A percentile compares a stretch with the other conserved stretches of the same genome.
These are phyloP conservation scores for Clavariopsis aquatica DNA, from an alignment of 495 filamentous ascomycete genomes.

Conservation along the genomic window DNA sequence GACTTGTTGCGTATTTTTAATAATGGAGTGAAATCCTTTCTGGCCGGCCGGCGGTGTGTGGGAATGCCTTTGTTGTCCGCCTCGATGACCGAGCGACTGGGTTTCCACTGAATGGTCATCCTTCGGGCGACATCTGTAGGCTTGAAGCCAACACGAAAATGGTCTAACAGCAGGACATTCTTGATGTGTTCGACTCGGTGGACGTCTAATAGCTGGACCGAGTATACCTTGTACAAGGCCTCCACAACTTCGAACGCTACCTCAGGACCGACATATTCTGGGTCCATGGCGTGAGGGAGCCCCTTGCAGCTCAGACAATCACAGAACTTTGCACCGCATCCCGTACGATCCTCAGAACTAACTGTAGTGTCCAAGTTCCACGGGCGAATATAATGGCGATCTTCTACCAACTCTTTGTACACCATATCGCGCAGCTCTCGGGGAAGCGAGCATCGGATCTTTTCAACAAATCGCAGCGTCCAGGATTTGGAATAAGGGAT, in stretches of 20 bases:
- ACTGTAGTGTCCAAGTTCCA: not conserved
- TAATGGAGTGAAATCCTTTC: not conserved
- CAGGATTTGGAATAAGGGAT: not conserved
- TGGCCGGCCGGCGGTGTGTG: not conserved
- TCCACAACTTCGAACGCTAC: constrained; percentile 3
- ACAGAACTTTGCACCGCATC: not conserved
- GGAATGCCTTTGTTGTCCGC: not conserved
- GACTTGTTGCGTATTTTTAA: not conserved
- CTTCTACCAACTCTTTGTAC: not conserved
- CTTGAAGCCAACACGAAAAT: constrained; percentile 1
- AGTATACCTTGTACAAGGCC: not conserved
- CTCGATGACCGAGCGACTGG: not conserved
- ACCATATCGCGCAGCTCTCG: constrained; percentile 3
- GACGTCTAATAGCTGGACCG: not conserved
- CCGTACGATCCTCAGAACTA: not conserved
- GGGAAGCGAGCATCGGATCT: not conserved
- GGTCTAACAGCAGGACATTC: not conserved
- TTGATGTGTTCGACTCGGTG: not conserved
- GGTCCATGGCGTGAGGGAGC: not conserved
- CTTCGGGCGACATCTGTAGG: not conserved
- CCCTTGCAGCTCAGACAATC: not conserved
- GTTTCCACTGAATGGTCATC: not conserved
- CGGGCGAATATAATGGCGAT: not conserved
- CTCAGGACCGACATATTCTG: not conserved
- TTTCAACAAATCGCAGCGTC: not conserved